Base-by-base conservation (phyloP, 192 early-diverging fungal genomes). In the Coemansia sp. region DNA sequence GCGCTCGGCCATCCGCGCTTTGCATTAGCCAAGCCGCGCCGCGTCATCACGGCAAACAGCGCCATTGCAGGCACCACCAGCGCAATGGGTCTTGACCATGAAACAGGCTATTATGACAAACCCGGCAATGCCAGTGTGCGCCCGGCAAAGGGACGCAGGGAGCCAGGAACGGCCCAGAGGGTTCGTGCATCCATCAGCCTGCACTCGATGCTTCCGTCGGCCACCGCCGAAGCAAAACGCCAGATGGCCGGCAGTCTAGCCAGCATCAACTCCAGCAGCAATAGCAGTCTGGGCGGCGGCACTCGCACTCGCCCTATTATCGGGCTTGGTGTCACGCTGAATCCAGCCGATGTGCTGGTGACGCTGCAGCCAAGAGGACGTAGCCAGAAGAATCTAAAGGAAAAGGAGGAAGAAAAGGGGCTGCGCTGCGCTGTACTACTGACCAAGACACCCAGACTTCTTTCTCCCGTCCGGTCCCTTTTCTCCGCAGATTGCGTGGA, bases 321-420 rank as follows among this genome's bases (percentile, higher is more conserved):
- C 44, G 79, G 79, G 0, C 65, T 81, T 0, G 79, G 79, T 1
- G 43, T 81, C 7, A 81, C 79, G 16, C 61, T 81, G 62, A 81
- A 81, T 22, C 79, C 79, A 0, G 70, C 74, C 16, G 79, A 81
- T 39, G 58, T 70, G 1, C 63, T 81, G 20, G 79, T 81, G 7
- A 40, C 58, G 12, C 46, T 81, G n/a, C 73, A 75, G 67, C 65
- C 70, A 13, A 64, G 69, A 2, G 41, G 69, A 22, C 32, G 32
- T 32, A 32, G 4, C 32, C 32, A 32, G 40, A 58, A 51, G 59
- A 38, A 3, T 43, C 70, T 17, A 57, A 54, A 32, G 32, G 2
- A 32, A 4, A 2, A 32, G 4, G 32, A 32, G 32, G 32, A 32
- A 4, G 32, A 32, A 32, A 4, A 32, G 32, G 32, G 32, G 0